These are phyloP conservation scores for Copromyces sp. DNA, from an alignment of 495 filamentous ascomycete genomes.

Conservation along the genomic window DNA sequence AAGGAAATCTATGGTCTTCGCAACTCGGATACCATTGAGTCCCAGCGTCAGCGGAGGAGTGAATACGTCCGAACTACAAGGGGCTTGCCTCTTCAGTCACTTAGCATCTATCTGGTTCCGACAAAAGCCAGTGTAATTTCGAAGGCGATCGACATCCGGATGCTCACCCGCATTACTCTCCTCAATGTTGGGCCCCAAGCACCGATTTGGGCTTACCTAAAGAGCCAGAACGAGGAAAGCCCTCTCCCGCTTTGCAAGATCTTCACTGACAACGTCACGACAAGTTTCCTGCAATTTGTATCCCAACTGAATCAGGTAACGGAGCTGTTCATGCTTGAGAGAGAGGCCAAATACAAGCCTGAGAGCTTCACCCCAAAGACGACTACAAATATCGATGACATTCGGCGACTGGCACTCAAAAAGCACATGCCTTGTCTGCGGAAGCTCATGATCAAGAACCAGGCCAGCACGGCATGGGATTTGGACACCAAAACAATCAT, in stretches of 20 bases:
- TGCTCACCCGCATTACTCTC: slow-evolving; percentile 43
- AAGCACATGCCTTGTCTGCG: slow-evolving; percentile 35
- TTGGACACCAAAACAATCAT: slow-evolving; percentile 38
- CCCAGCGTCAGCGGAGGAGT: slow-evolving; percentile 20
- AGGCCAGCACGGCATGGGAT: slow-evolving; percentile 43
- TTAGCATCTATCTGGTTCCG: slow-evolving; percentile 48
- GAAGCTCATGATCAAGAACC: slow-evolving; percentile 41
- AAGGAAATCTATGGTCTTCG: slow-evolving; percentile 2
- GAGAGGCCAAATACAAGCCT: slow-evolving; percentile 35
- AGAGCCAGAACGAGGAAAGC: slow-evolving; percentile 37
- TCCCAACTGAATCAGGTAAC: slow-evolving; percentile 39
- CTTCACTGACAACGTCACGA: slow-evolving; percentile 50
- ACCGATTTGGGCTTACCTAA: slow-evolving; percentile 44
- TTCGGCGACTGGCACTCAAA: slow-evolving; percentile 39
- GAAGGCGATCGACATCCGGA: slow-evolving; percentile 40
- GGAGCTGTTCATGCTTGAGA: slow-evolving; percentile 50
- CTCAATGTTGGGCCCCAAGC: slow-evolving; percentile 52
- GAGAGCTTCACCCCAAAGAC: slow-evolving; percentile 39
- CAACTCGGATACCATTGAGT: slow-evolving; percentile 2
- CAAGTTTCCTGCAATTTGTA: slow-evolving; percentile 39
- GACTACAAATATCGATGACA: slow-evolving; percentile 38
- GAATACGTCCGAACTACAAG: slow-evolving; percentile 45
- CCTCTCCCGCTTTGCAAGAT: slow-evolving; percentile 44
- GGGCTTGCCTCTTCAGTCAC: slow-evolving; percentile 40
- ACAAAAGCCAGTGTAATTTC: slow-evolving; percentile 42